A percentile compares a stretch with the other conserved stretches of the same genome.
phyloP scores from a whole-genome alignment of 345 rosid species.

The Acer campestre region DNA sequence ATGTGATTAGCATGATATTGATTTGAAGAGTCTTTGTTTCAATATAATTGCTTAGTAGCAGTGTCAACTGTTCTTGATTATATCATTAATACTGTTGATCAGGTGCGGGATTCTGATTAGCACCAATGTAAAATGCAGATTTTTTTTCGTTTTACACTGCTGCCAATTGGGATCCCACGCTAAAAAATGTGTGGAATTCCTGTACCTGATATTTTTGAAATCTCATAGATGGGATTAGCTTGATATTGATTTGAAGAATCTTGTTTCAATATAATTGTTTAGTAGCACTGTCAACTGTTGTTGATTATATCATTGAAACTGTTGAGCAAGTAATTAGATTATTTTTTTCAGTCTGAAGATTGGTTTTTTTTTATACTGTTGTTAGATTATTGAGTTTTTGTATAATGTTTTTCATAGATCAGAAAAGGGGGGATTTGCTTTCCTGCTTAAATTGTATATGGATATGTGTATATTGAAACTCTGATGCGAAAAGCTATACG shows the following conservation, averaged over 20 bases:
- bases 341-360: background rate
- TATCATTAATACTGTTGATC: background rate
- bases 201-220: too few relatives aligned
- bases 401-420: background rate
- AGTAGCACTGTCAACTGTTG: background rate
- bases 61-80: background rate
- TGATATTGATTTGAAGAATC: background rate
- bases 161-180: too few relatives aligned
- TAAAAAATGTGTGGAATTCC: too few relatives aligned
- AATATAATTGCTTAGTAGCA: background rate
- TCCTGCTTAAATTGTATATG: background rate
- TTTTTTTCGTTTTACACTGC: too few relatives aligned
- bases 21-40: background rate
- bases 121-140: too few relatives aligned
- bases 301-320: background rate
- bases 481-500: background rate
- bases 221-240: background rate
- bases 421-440: background rate
- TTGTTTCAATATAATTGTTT: background rate
- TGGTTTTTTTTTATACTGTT: background rate
- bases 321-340: background rate
- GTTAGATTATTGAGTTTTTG: background rate
- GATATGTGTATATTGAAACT: background rate
- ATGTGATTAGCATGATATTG: background rate
- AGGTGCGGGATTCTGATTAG: too few relatives aligned